phyloP scores from a whole-genome alignment of 2,329 filamentous ascomycete species.

The Fusarium sp. region DNA sequence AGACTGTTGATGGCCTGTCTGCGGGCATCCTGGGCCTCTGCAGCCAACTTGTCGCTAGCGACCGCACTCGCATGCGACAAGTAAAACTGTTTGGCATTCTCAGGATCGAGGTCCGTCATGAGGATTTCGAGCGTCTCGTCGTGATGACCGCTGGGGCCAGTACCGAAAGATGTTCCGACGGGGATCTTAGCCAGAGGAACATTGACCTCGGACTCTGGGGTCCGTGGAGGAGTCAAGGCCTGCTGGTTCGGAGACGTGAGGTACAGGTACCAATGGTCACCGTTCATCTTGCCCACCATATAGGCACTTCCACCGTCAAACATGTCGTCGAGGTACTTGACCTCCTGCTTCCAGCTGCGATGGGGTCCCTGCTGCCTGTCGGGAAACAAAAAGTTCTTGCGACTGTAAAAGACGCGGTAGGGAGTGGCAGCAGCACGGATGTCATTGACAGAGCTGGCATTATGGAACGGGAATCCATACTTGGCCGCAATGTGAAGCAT shows the following conservation, averaged over 20 bases:
- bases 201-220: conserved; percentile 68
- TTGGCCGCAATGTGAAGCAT: conserved; percentile 92
- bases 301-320: conserved; percentile 95
- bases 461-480: conserved; percentile 87
- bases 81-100: conserved; percentile 79
- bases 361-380: conserved; percentile 95
- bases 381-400: conserved; percentile 98
- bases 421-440: conserved; percentile 84
- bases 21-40: conserved; percentile 73
- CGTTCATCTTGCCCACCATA: conserved; percentile 99
- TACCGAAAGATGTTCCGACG: conserved; percentile 58
- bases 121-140: conserved; percentile 84
- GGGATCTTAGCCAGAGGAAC: conserved; percentile 65
- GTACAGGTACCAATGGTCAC: conserved; percentile 99
- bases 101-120: conserved; percentile 78
- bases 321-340: conserved; percentile 90
- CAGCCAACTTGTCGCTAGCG: conserved; percentile 82
- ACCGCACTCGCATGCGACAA: conserved; percentile 83
- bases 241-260: conserved; percentile 87
- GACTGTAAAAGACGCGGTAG: conserved; percentile 97
- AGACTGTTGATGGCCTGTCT: conserved; percentile 70
- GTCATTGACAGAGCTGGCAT: conserved; percentile 73
- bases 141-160: conserved; percentile 61
- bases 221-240: conserved; percentile 83
- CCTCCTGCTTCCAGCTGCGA: conserved; percentile 97